Evolutionary conservation across 2,329 filamentous ascomycete genomes (phyloP), one percentile per base, ranked within the genome.

Genomic region (Septoria linicola): DNA sequence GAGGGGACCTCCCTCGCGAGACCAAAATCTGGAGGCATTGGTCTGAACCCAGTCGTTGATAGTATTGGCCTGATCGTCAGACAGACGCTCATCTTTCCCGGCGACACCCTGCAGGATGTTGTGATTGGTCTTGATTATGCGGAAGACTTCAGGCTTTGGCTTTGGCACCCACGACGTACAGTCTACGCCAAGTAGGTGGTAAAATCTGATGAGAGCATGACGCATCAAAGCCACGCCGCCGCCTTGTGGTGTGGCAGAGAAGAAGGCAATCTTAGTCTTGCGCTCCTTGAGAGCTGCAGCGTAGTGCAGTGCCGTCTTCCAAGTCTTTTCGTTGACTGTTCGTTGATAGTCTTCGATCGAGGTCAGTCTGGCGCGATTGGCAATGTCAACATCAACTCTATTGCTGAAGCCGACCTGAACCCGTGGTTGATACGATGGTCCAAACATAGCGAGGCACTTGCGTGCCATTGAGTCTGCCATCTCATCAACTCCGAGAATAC

Each of bases 111-210:
- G 88, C 2, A 93, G 81, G 58, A 92, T 91, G 70, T 93, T 93
- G 79, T 93, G 88, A 61, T 90, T 87, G 59, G 86, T 90, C 72
- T 93, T 93, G 59, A 88, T 93, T 69, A 89, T 85, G 43, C 87
- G 79, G 70, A 93, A 93, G 8, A 92, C 83, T 13, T 86, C 84
- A 2, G 87, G 87, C 43, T 85, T 83, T 17, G 88, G 87, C 67
- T 89, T 89, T 5, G 88, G 88, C 1, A 92, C 88, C 46, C 53
- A 91, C 88, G 88, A 93, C 50, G 79, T 82, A 60, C 87, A 75
- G 55, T 91, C 79, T 1, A 89, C 81, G 1, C 80, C 84, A 37
- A 88, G 66, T 3, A 83, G 72, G 49, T 81, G 78, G 20, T 85
- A 79, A 63, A 90, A 87, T 45, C 88, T 80, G 40, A 91, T 80